These are phyloP conservation scores for Bryoerythrophyllum caledonicum DNA, from an alignment of 225 moss, liverwort and hornwort species.

Conservation along the genomic window DNA sequence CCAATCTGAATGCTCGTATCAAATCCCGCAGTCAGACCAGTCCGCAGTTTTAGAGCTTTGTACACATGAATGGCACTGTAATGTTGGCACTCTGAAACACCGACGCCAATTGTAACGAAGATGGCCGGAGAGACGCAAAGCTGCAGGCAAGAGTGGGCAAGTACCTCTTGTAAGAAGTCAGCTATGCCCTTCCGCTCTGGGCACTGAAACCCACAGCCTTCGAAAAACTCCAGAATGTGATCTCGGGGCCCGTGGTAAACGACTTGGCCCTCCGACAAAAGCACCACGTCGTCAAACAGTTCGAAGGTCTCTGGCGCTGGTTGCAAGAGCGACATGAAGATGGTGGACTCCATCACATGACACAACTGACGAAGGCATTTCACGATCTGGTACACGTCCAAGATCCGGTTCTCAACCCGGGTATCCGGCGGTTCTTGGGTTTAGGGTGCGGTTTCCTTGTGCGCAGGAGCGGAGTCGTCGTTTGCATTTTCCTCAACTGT, in stretches of 20 bases:
- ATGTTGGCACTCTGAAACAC: no score
- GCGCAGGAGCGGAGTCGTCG: no score
- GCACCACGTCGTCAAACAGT: conserved; percentile 55
- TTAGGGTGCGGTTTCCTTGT: no score
- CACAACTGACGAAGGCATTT: conserved; percentile 47
- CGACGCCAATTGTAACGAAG: no score
- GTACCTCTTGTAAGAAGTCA: conserved; percentile 55
- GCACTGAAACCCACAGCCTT: conserved; percentile 49
- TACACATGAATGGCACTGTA: no score
- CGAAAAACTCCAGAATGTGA: conserved; percentile 42
- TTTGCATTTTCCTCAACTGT: no score
- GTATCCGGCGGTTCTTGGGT: conserved; percentile 53
- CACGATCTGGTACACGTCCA: conserved; percentile 57
- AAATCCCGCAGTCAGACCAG: no score
- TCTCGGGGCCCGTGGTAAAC: conserved; percentile 53
- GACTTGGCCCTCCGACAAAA: conserved; percentile 53
- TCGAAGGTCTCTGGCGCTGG: conserved; percentile 55
- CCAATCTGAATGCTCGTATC: no score
- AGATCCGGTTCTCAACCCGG: no score
- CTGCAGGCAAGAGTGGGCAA: no score
- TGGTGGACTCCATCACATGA: conserved; percentile 46
- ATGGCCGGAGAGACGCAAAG: no score
- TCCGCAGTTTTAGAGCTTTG: no score
- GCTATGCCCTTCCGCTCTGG: conserved; percentile 53
- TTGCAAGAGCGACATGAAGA: conserved; percentile 58